Conservation (phyloP, 495 filamentous ascomycete genomes). For the Friedmanniomyces endolithicus region DNA sequence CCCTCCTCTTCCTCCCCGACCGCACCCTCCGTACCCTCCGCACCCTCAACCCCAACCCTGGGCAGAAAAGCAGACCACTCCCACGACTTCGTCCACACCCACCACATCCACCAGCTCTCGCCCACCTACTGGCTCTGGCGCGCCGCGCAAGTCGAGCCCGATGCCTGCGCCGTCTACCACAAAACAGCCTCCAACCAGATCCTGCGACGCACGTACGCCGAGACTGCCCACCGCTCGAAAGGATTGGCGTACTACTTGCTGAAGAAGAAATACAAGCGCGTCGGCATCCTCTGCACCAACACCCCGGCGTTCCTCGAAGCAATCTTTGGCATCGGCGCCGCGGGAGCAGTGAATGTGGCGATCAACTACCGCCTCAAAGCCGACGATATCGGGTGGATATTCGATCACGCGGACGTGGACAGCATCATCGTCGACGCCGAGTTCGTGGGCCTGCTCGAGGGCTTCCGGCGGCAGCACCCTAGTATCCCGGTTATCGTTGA, state of each 20-base stretch:
- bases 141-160: conserved; percentile 79
- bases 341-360: conserved; percentile 65
- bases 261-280: conserved; percentile 53
- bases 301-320: conserved; percentile 88
- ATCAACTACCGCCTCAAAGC: conserved; percentile 85
- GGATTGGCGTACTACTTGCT: conserved; percentile 79
- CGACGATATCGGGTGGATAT: conserved; percentile 83
- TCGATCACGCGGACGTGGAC: conserved; percentile 73
- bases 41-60: conserved; percentile 21
- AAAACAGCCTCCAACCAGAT: conserved; percentile 63
- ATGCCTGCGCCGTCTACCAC: conserved; percentile 78
- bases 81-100: conserved; percentile 29
- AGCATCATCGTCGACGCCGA: conserved; percentile 80
- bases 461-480: conserved; percentile 47
- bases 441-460: conserved; percentile 54
- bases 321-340: conserved; percentile 79
- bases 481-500: conserved; percentile 63
- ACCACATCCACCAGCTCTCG: conserved; percentile 68
- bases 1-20: conserved; percentile 29
- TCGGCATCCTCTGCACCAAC: conserved; percentile 77
- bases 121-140: conserved; percentile 83
- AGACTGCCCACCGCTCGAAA: conserved; percentile 70
- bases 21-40: conserved; percentile 24
- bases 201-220: conserved; percentile 62
- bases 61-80: neutral